Evolutionary conservation across 345 rosid genomes (phyloP), one percentile per base, ranked within the genome.

Genomic region (Eucalyptus decipiens): DNA sequence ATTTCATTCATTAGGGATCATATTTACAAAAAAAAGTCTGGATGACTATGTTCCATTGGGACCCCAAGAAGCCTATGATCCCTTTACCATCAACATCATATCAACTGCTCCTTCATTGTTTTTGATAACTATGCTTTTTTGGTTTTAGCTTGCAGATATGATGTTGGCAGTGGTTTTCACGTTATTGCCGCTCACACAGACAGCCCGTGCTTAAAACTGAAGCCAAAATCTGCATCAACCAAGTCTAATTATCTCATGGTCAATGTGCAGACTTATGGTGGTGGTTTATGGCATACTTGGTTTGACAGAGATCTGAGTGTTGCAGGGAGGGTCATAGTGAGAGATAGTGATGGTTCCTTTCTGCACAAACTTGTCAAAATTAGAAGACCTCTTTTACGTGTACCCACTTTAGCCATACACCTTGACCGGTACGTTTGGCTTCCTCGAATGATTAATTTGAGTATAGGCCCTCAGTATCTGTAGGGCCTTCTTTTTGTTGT

Each of bases 241-340:
- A 96, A 96, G 88, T 95, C 99, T 87, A 94, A 95, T 86, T 97
- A 94, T 90, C 93, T 97, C 86, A 97, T 96, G 98, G 98, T 97
- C 60, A 96, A 95, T 92, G 99, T 97, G 91, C 98, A 97, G 91
- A 97, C 98, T 47, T 97, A 97, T 91, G 99, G 99, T 48, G 95
- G 96, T 92, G 99, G 98, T 90, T 92, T 97, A 89, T 97, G 99
- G 99, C 98, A 97, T 72, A 97, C 99, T 14, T 97, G 99, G 99
- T 97, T 97, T 89, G 99, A 97, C 90, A 94, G 99, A 90, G 99
- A 97, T 90, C 92, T 97, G 92, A 97, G 96, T 92, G 98, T 97
- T 92, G 99, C 99, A 5, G 99, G 99, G 87, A 94, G 99, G 92
- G 98, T 93, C 60, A 94, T 97, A 88, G 90, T 97, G 88, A 96